A percentile compares a stretch with the other conserved stretches of the same genome.
Evolutionary conservation across 768 basidiomycete genomes (phyloP).

Genomic region (Termitomyces sp.): DNA sequence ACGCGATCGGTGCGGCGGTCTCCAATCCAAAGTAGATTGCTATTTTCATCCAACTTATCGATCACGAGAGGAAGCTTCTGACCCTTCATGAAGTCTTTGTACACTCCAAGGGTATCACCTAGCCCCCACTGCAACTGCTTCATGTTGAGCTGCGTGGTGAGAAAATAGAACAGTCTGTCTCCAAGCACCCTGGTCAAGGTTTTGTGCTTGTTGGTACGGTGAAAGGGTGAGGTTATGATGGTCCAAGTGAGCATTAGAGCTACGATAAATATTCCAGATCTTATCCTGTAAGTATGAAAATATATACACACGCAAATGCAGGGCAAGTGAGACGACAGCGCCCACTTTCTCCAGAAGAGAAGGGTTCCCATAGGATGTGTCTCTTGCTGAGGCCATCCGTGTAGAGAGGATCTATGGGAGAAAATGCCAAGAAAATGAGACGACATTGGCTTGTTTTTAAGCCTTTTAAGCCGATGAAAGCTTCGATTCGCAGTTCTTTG

Average conservation of each 20-base stretch:
- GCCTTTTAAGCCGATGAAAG: not conserved
- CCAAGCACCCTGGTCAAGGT: constrained; percentile 16
- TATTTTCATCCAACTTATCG: constrained; percentile 24
- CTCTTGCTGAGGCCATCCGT: constrained; percentile 8
- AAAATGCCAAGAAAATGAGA: not conserved
- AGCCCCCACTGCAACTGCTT: constrained; percentile 21
- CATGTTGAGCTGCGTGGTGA: constrained; percentile 9
- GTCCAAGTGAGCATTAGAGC: constrained; percentile 19
- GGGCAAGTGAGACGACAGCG: not conserved
- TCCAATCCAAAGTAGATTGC: constrained; percentile 29
- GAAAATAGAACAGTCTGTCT: constrained; percentile 15
- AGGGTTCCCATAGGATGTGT: constrained; percentile 13
- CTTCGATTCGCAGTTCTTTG: not conserved
- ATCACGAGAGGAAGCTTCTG: constrained; percentile 16
- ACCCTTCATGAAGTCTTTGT: constrained; percentile 18
- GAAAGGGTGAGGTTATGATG: constrained; percentile 17
- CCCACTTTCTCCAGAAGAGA: constrained; percentile 10
- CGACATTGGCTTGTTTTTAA: not conserved
- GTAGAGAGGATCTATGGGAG: not conserved
- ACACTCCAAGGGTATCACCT: constrained; percentile 19
- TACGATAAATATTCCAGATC: not conserved
- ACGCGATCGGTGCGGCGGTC: constrained; percentile 26
- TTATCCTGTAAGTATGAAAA: not conserved
- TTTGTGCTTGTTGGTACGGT: constrained; percentile 19
- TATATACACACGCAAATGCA: constrained; percentile 12